Conservation (phyloP, 192 early-diverging fungal genomes). For the Backusella morwellensis region DNA sequence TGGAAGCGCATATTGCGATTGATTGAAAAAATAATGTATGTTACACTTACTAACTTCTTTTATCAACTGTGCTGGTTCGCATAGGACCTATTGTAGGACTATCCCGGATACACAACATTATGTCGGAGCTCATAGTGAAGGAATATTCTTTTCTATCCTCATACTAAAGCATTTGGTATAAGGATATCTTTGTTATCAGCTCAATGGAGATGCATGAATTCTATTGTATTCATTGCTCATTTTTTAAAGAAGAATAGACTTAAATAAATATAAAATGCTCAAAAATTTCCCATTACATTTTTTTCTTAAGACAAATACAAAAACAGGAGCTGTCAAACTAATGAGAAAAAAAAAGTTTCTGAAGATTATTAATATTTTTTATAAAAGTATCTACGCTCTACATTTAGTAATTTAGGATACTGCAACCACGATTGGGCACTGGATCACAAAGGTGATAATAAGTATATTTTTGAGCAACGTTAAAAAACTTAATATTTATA, state of each 20-base stretch:
- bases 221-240: not conserved
- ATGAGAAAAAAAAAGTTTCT: not conserved
- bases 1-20: not conserved
- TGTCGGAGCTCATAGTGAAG: not conserved
- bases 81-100: not conserved
- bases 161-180: not conserved
- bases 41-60: not conserved
- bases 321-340: not conserved
- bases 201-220: not conserved
- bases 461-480: conserved; percentile 9
- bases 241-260: not conserved
- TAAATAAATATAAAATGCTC: not conserved
- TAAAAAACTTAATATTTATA: not conserved
- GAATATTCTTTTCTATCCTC: not conserved
- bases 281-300: not conserved
- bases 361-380: not conserved
- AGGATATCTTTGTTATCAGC: not conserved
- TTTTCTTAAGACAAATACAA: not conserved
- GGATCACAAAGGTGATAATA: not conserved
- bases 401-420: not conserved
- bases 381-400: not conserved
- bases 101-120: not conserved
- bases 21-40: not conserved
- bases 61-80: not conserved
- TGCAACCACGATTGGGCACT: not conserved